A percentile compares a stretch with the other conserved stretches of the same genome.
phyloP scores from a whole-genome alignment of 257 asterid species.

The Misopates orontium region DNA sequence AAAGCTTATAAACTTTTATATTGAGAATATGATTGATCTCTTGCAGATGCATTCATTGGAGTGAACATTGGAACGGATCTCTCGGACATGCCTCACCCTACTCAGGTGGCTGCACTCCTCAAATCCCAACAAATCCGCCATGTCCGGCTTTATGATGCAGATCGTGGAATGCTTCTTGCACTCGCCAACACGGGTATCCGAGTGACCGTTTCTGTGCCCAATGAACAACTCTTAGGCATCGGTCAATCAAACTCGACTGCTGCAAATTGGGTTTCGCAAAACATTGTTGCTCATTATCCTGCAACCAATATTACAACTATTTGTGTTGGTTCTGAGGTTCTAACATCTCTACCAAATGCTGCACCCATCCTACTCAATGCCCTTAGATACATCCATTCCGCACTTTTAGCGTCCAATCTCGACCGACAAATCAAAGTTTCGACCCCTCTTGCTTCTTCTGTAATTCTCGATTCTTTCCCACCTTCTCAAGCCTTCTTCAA shows the following conservation, averaged over 20 bases:
- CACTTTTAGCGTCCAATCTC: conserved; percentile 79
- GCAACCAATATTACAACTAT: conserved; percentile 84
- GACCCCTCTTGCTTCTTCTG: conserved; percentile 70
- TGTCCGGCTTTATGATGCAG: conserved; percentile 68
- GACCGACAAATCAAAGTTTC: conserved; percentile 76
- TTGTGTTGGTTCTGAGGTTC: conserved; percentile 84
- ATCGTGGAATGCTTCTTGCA: conserved; percentile 68
- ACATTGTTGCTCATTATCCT: conserved; percentile 67
- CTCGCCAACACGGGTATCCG: conserved; percentile 78
- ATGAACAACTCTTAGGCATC: conserved; percentile 75
- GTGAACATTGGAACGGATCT: conserved; percentile 80
- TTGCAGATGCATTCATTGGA: conserved; percentile 59
- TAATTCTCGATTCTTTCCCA: conserved; percentile 89
- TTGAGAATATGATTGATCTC: too few relatives aligned
- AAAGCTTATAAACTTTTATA: too few relatives aligned
- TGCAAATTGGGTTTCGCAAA: conserved; percentile 85
- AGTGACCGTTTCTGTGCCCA: conserved; percentile 76
- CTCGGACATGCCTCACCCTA: conserved; percentile 83
- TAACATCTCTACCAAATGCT: conserved; percentile 71
- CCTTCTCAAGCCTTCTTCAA: conserved; percentile 95
- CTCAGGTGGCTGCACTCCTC: conserved; percentile 83
- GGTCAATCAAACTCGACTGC: conserved; percentile 91
- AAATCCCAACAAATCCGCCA: conserved; percentile 79
- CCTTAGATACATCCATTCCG: conserved; percentile 71
- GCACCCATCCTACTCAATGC: conserved; percentile 79